These are phyloP conservation scores for Phalaenopsis aphrodite DNA, from an alignment of 106 monocot genomes.

Conservation along the genomic window DNA sequence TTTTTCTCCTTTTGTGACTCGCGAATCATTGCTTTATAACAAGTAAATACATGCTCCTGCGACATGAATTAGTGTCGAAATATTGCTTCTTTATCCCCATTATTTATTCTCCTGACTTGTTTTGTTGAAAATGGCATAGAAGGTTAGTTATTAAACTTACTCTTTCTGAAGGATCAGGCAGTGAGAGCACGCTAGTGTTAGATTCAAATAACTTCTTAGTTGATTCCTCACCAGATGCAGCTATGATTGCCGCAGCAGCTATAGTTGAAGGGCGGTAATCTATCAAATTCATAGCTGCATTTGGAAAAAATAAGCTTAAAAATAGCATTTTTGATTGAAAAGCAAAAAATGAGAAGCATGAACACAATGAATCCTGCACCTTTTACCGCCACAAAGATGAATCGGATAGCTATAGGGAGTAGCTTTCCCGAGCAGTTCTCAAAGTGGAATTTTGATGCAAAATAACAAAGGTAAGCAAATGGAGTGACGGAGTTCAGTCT, in stretches of 20 bases:
- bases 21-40: conserved; percentile 35
- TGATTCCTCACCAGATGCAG: conserved; percentile 21
- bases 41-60: conserved; percentile 35
- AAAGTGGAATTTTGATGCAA: conserved; percentile 37
- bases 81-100: neutral
- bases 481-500: conserved; percentile 69
- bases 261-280: conserved; percentile 31
- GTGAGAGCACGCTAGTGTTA: conserved; percentile 17
- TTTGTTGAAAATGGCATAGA: neutral
- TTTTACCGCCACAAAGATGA: conserved; percentile 43
- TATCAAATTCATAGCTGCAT: conserved; percentile 31
- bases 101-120: neutral
- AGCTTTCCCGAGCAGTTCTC: conserved; percentile 12
- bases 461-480: conserved; percentile 49
- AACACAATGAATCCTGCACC: conserved; percentile 19
- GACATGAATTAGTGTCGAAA: neutral
- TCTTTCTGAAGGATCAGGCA: conserved; percentile 11
- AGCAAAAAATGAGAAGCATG: neutral
- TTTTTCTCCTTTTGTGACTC: conserved; percentile 22
- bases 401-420: conserved; percentile 24
- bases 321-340: neutral
- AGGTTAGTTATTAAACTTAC: conserved; percentile 8
- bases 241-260: conserved; percentile 37
- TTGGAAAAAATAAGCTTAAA: neutral
- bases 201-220: conserved; percentile 25